Conservation (phyloP, 345 rosid genomes). For the Lumnitzera littorea region DNA sequence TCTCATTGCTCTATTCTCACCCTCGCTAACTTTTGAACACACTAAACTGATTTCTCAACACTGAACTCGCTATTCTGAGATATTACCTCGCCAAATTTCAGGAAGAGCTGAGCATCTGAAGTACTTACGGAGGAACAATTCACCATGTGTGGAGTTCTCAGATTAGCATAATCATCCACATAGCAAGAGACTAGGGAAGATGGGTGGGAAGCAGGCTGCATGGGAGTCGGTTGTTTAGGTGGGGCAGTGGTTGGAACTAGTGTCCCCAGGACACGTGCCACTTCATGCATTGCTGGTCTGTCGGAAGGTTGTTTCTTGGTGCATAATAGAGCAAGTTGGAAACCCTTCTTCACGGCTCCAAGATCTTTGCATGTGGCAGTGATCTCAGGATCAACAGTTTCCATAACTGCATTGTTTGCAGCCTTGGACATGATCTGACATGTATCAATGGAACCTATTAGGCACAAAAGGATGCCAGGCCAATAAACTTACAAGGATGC, state of each 20-base stretch:
- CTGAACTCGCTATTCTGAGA: constrained; percentile 54
- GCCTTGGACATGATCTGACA: constrained; percentile 76
- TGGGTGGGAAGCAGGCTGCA: constrained; percentile 16
- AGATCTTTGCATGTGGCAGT: constrained; percentile 71
- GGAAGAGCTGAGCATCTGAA: constrained; percentile 88
- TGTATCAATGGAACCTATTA: not conserved
- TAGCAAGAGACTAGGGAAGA: constrained; percentile 47
- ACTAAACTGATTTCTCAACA: constrained; percentile 2
- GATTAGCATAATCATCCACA: constrained; percentile 80
- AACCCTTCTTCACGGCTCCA: constrained; percentile 75
- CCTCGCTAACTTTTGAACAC: too few relatives aligned
- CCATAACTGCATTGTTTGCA: constrained; percentile 78
- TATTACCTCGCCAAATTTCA: constrained; percentile 88
- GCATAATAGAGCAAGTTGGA: constrained; percentile 83
- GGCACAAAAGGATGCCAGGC: too few relatives aligned
- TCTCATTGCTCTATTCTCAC: too few relatives aligned
- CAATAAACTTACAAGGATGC: too few relatives aligned
- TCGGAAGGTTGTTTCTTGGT: constrained; percentile 75
- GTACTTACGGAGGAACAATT: constrained; percentile 92
- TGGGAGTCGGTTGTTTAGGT: constrained; percentile 34
- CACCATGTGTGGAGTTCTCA: constrained; percentile 72
- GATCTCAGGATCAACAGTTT: constrained; percentile 73
- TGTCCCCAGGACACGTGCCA: constrained; percentile 68
- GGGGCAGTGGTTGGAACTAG: constrained; percentile 32
- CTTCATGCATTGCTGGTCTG: constrained; percentile 90